Evolutionary conservation across 176 grass and related monocot genomes (phyloP).

Genomic region (Avena sativa): DNA sequence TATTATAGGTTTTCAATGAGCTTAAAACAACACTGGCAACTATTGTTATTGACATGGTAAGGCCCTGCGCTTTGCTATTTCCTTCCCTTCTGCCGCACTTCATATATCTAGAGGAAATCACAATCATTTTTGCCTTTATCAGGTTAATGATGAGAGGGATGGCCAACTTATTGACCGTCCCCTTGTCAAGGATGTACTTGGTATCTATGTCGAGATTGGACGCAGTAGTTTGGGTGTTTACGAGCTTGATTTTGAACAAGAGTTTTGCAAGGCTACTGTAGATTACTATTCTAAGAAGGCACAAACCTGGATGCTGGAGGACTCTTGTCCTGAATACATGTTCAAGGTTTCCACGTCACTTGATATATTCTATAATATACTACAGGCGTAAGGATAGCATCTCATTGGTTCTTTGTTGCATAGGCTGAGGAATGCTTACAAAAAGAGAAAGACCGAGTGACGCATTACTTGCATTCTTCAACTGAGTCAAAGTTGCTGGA

Average conservation of each 20-base stretch:
- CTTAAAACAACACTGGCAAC: constrained; percentile 25
- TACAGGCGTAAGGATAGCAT: neutral
- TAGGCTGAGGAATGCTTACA: constrained; percentile 79
- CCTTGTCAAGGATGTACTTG: constrained; percentile 72
- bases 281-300: constrained; percentile 75
- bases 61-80: neutral
- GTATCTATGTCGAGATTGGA: constrained; percentile 62
- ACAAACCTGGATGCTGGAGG: constrained; percentile 47
- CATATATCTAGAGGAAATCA: neutral
- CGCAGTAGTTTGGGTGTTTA: constrained; percentile 37
- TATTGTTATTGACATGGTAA: constrained; percentile 28
- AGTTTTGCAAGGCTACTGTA: constrained; percentile 50
- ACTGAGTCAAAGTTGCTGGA: constrained; percentile 66
- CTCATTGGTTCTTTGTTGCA: constrained; percentile 19
- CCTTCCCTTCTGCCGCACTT: neutral
- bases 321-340: constrained; percentile 60
- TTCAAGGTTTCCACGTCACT: constrained; percentile 50
- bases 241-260: constrained; percentile 53
- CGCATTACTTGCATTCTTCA: constrained; percentile 63
- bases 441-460: constrained; percentile 69
- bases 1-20: constrained; percentile 22
- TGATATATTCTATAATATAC: neutral
- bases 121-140: neutral
- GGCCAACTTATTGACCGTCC: constrained; percentile 57
- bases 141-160: constrained; percentile 70